A percentile compares a stretch with the other conserved stretches of the same genome.
Conservation (phyloP, 2,329 filamentous ascomycete genomes). For the Hirsutella minnesotensis region DNA sequence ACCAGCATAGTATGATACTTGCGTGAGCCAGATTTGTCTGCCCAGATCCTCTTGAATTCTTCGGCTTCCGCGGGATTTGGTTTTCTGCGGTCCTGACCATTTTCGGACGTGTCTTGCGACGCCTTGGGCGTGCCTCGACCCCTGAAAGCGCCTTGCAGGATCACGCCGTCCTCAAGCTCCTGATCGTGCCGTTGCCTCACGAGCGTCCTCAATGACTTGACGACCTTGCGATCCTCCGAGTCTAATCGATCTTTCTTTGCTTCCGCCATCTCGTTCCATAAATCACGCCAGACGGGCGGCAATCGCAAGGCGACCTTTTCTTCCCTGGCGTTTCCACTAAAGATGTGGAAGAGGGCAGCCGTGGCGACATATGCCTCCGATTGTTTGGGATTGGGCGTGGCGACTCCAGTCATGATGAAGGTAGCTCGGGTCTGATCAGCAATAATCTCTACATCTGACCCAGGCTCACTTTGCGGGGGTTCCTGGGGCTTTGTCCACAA, state of each 20-base stretch:
- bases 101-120: constrained; percentile 35
- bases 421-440: constrained; percentile 40
- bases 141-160: constrained; percentile 66
- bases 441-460: constrained; percentile 30
- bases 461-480: constrained; percentile 20
- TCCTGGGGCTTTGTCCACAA: constrained; percentile 67
- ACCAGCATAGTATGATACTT: constrained; percentile 72
- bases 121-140: constrained; percentile 39
- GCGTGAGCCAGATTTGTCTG: constrained; percentile 40
- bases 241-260: constrained; percentile 60
- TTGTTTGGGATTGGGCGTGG: constrained; percentile 64
- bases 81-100: constrained; percentile 31
- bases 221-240: constrained; percentile 52
- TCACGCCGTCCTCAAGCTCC: constrained; percentile 61
- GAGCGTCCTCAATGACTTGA: constrained; percentile 58
- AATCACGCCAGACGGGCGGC: constrained; percentile 68
- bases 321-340: constrained; percentile 66
- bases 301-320: constrained; percentile 74
- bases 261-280: constrained; percentile 71
- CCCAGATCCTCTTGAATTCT: constrained; percentile 46
- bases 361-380: constrained; percentile 83
- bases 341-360: constrained; percentile 69
- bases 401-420: constrained; percentile 64
- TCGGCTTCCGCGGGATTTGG: constrained; percentile 28
- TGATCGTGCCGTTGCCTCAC: constrained; percentile 58